These are phyloP conservation scores for Hygrophorus pudorinus DNA, from an alignment of 768 basidiomycete genomes.

Conservation along the genomic window DNA sequence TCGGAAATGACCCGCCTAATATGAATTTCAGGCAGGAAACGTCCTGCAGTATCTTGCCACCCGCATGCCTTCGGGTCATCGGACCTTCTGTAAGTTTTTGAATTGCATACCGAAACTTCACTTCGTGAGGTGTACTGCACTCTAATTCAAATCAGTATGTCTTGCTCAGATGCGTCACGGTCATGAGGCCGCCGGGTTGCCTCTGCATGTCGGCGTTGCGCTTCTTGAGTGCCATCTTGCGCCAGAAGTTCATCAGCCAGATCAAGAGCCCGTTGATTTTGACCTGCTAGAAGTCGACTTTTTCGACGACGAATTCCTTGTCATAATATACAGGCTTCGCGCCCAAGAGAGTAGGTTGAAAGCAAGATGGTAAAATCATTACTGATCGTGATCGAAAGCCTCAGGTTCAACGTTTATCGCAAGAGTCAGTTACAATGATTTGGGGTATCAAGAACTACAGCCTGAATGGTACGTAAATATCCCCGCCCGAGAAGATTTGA, in stretches of 20 bases:
- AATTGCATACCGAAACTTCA: conserved; percentile 13
- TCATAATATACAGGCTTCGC: conserved; percentile 51
- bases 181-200: conserved; percentile 25
- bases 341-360: conserved; percentile 37
- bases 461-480: conserved; percentile 40
- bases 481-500: conserved; percentile 55
- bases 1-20: conserved; percentile 5
- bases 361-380: conserved; percentile 15
- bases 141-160: conserved; percentile 37
- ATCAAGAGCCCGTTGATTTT: conserved; percentile 29
- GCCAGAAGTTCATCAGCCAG: conserved; percentile 24
- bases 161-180: conserved; percentile 44
- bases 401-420: conserved; percentile 50
- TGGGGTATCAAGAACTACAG: conserved; percentile 48
- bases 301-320: conserved; percentile 65
- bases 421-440: conserved; percentile 50
- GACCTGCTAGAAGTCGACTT: conserved; percentile 62
- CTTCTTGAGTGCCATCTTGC: conserved; percentile 46
- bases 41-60: conserved; percentile 44
- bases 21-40: background rate
- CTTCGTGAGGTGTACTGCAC: conserved; percentile 12
- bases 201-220: conserved; percentile 36
- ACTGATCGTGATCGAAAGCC: conserved; percentile 27
- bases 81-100: conserved; percentile 35
- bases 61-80: conserved; percentile 30